These are phyloP conservation scores for Lindgomyces ingoldianus DNA, from an alignment of 495 filamentous ascomycete genomes.

Conservation along the genomic window DNA sequence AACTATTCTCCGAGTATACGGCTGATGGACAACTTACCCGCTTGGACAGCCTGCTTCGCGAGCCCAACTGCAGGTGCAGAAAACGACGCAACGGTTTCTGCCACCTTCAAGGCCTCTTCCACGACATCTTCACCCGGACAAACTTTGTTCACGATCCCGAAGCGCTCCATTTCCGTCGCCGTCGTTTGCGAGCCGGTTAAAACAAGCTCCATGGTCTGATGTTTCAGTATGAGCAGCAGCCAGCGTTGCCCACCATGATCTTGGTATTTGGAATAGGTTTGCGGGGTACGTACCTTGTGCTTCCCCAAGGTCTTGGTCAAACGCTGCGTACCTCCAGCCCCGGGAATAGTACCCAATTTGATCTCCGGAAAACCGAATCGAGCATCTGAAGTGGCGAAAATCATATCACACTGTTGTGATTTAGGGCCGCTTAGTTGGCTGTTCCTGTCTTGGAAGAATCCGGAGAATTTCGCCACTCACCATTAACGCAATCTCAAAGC, in stretches of 20 bases:
- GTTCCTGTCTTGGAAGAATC: neutral
- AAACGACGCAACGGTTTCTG: slow-evolving; percentile 15
- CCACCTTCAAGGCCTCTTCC: slow-evolving; percentile 14
- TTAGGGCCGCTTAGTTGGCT: neutral
- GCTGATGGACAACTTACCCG: slow-evolving; percentile 18
- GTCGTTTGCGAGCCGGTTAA: slow-evolving; percentile 18
- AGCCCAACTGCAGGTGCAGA: slow-evolving; percentile 21
- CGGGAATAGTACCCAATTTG: slow-evolving; percentile 49
- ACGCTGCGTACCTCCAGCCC: slow-evolving; percentile 50
- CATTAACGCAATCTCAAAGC: slow-evolving; percentile 32
- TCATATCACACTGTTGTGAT: slow-evolving; percentile 46
- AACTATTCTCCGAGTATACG: neutral
- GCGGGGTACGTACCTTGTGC: slow-evolving; percentile 33
- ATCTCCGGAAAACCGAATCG: slow-evolving; percentile 50
- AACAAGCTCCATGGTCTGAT: slow-evolving; percentile 33
- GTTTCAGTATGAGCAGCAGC: neutral
- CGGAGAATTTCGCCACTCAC: slow-evolving; percentile 3
- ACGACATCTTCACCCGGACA: slow-evolving; percentile 18
- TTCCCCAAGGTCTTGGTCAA: slow-evolving; percentile 47
- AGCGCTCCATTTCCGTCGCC: slow-evolving; percentile 25
- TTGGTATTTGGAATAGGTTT: slow-evolving; percentile 5
- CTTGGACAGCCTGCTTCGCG: slow-evolving; percentile 21
- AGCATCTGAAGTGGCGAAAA: slow-evolving; percentile 43
- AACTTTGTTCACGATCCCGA: slow-evolving; percentile 28
- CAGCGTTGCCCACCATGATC: neutral